A percentile compares a stretch with the other conserved stretches of the same genome.
These are phyloP conservation scores for Mycena latifolia DNA, from an alignment of 768 basidiomycete genomes.

Conservation along the genomic window DNA sequence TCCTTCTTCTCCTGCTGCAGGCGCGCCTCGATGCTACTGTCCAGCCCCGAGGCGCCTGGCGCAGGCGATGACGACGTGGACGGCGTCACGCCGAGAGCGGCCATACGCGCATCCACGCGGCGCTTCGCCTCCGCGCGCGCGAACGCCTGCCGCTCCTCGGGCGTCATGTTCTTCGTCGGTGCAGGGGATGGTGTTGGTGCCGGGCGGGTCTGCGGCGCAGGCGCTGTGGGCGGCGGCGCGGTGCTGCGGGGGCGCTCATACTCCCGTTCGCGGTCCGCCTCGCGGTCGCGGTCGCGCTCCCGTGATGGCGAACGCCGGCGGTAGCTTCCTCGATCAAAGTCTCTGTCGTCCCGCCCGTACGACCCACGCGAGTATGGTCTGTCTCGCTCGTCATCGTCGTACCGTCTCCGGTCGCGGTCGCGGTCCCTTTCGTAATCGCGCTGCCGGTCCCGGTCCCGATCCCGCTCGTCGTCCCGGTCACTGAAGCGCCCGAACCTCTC, in stretches of 20 bases:
- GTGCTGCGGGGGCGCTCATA: constrained; percentile 61
- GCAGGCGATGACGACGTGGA: no score
- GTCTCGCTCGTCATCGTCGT: constrained; percentile 48
- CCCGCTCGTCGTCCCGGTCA: constrained; percentile 61
- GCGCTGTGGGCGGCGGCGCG: constrained; percentile 65
- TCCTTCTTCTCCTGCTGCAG: constrained; percentile 90
- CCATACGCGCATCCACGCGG: constrained; percentile 87
- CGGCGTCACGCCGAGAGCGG: constrained; percentile 78
- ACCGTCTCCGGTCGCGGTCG: constrained; percentile 19
- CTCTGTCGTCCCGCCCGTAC: constrained; percentile 58
- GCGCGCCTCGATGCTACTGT: constrained; percentile 87
- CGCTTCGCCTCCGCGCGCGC: constrained; percentile 84
- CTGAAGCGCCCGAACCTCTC: no score
- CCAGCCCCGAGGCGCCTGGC: no score
- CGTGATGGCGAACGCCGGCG: constrained; percentile 47
- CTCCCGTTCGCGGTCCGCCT: no score
- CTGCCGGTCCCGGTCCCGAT: constrained; percentile 82
- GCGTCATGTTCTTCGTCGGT: constrained; percentile 81
- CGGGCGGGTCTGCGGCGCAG: constrained; percentile 53
- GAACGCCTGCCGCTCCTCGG: constrained; percentile 85
- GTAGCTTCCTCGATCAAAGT: no score
- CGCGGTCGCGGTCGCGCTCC: no score
- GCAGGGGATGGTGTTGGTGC: constrained; percentile 65
- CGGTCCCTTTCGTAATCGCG: constrained; percentile 82
- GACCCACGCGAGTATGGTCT: constrained; percentile 64